Evolutionary conservation across 768 basidiomycete genomes (phyloP).

Genomic region (Hypholoma fasciculare): DNA sequence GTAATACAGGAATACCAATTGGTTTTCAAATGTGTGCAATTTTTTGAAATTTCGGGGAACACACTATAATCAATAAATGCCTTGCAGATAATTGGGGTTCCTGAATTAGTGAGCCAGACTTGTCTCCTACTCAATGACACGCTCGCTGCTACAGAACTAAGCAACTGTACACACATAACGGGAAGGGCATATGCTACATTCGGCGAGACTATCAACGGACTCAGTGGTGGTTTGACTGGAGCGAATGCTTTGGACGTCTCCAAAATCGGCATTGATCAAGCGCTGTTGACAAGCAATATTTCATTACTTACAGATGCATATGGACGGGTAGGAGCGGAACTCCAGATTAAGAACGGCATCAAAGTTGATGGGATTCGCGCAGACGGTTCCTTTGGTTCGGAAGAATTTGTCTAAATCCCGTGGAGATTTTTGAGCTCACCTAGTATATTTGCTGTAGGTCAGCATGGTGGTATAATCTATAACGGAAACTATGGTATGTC

Average conservation of each 20-base stretch:
- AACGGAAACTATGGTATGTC: constrained; percentile 68
- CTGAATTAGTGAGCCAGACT: constrained; percentile 52
- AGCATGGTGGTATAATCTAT: constrained; percentile 68
- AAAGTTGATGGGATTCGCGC: constrained; percentile 62
- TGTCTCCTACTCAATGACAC: constrained; percentile 55
- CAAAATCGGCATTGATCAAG: constrained; percentile 58
- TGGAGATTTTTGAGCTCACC: not conserved
- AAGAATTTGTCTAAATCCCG: not conserved
- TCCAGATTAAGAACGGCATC: constrained; percentile 45
- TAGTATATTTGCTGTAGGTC: constrained; percentile 26
- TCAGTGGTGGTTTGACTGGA: constrained; percentile 51
- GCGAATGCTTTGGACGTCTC: constrained; percentile 70
- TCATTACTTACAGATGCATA: constrained; percentile 52
- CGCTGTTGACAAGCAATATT: constrained; percentile 38
- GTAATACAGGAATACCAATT: constrained; percentile 58
- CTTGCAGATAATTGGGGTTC: constrained; percentile 57
- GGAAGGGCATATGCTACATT: constrained; percentile 51
- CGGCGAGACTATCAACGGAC: constrained; percentile 38
- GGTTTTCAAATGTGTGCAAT: constrained; percentile 63
- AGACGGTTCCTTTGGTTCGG: constrained; percentile 49
- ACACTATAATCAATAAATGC: not conserved
- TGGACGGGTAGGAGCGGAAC: constrained; percentile 48
- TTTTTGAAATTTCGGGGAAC: not conserved
- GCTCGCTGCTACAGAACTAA: constrained; percentile 39
- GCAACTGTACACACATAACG: constrained; percentile 51